Evolutionary conservation across 2,329 filamentous ascomycete genomes (phyloP).

Genomic region (Aureobasidium mangrovei): DNA sequence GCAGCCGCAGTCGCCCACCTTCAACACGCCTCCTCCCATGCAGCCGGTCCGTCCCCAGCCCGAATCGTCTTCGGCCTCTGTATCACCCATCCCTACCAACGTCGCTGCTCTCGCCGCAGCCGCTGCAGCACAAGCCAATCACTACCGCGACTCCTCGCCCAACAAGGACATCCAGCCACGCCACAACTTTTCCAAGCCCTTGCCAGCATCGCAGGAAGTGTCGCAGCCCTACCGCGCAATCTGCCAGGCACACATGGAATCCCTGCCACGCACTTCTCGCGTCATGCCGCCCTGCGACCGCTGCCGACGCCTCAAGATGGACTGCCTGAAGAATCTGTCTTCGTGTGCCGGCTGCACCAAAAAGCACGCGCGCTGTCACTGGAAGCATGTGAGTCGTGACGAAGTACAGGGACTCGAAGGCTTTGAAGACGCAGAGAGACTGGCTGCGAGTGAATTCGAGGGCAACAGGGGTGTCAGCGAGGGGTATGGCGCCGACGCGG

Average conservation of each 20-base stretch:
- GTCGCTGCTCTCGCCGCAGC: constrained; percentile 5
- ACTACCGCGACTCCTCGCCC: background rate
- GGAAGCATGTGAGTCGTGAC: constrained; percentile 70
- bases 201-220: constrained; percentile 28
- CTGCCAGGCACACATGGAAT: constrained; percentile 57
- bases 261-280: constrained; percentile 60
- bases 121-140: constrained; percentile 1
- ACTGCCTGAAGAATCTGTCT: constrained; percentile 77
- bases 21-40: constrained; percentile 1
- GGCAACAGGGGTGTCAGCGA: constrained; percentile 15
- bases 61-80: background rate
- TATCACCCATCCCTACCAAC: constrained; percentile 10
- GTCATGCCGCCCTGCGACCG: constrained; percentile 79
- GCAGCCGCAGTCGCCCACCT: constrained; percentile 7
- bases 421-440: constrained; percentile 15
- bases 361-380: constrained; percentile 82
- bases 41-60: background rate
- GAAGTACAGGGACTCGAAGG: constrained; percentile 41
- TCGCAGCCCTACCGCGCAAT: constrained; percentile 29
- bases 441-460: background rate
- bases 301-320: constrained; percentile 68
- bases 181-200: constrained; percentile 31
- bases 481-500: background rate
- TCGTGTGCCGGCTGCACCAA: constrained; percentile 82
- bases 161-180: constrained; percentile 16